Conservation (phyloP, 2,329 filamentous ascomycete species). For the Keithomyces neogunnii region DNA sequence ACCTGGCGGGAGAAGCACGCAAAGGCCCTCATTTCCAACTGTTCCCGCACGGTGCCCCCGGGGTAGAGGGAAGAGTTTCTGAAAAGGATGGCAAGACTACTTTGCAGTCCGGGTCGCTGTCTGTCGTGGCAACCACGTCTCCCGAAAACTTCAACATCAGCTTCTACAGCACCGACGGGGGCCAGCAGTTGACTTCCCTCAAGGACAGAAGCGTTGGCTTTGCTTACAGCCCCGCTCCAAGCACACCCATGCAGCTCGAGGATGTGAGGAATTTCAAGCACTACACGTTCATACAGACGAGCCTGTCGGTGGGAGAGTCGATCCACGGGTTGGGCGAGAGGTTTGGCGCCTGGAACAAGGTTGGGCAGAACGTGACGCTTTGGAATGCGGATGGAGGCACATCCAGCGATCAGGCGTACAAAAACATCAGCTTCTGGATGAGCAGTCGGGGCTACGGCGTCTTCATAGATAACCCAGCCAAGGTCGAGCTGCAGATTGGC, state of each 20-base stretch:
- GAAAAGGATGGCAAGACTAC: constrained; percentile 26
- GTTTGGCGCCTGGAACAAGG: constrained; percentile 69
- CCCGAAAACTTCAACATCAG: constrained; percentile 29
- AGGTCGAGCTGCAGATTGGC: constrained; percentile 64
- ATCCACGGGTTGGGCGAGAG: constrained; percentile 69
- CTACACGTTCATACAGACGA: constrained; percentile 49
- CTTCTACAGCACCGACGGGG: constrained; percentile 27
- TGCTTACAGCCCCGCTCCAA: constrained; percentile 25
- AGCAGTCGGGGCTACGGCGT: constrained; percentile 68
- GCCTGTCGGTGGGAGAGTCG: constrained; percentile 51
- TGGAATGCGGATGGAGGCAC: constrained; percentile 59
- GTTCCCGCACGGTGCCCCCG: constrained; percentile 25
- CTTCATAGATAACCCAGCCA: constrained; percentile 63
- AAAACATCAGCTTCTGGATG: constrained; percentile 63
- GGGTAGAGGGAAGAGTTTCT: constrained; percentile 18
- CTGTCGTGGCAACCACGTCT: constrained; percentile 25
- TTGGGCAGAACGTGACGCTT: constrained; percentile 60
- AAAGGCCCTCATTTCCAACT: constrained; percentile 31
- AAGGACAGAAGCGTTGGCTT: constrained; percentile 31
- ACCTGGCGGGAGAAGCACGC: constrained; percentile 28
- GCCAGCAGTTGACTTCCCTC: constrained; percentile 28
- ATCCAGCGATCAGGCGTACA: constrained; percentile 62
- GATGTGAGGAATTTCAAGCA: constrained; percentile 38
- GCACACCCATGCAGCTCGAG: constrained; percentile 24
- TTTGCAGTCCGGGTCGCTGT: constrained; percentile 26